Evolutionary conservation across 352 stramenopile species (phyloP).

Genomic region (Globisporangium megalacanthum): DNA sequence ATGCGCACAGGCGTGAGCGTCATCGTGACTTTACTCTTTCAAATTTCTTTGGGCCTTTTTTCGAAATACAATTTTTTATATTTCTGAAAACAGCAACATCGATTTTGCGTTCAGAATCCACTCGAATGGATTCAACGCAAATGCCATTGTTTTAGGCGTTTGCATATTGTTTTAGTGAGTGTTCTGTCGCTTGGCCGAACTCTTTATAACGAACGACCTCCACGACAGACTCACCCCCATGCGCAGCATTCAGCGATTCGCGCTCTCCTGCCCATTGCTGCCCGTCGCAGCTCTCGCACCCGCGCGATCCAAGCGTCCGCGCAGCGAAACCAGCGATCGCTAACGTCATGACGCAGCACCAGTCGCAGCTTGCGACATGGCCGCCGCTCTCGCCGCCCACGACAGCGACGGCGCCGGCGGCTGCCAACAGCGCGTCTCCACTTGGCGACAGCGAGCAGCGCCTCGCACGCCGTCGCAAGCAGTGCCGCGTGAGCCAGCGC

Average conservation of each 20-base stretch:
- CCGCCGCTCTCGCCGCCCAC: not conserved
- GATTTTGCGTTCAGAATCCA: too few species aligned
- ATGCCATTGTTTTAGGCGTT: too few species aligned
- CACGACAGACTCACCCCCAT: too few species aligned
- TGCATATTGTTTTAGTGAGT: too few species aligned
- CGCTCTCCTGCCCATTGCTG: too few species aligned
- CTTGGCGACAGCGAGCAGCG: slow-evolving; percentile 14
- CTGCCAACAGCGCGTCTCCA: not conserved
- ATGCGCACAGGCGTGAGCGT: slow-evolving; percentile 21
- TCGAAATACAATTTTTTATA: not conserved
- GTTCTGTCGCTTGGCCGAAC: too few species aligned
- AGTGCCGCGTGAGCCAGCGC: slow-evolving; percentile 65
- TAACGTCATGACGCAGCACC: not conserved
- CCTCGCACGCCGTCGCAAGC: slow-evolving; percentile 36
- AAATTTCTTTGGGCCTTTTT: not conserved
- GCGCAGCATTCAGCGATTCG: too few species aligned
- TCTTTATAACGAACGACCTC: too few species aligned
- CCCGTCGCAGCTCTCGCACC: not conserved
- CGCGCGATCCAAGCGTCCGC: not conserved
- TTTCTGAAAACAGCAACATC: not conserved
- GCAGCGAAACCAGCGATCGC: slow-evolving; percentile 4
- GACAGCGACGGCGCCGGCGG: not conserved
- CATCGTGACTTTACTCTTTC: slow-evolving; percentile 5
- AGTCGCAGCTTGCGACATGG: not conserved
- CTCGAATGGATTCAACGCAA: too few species aligned